Evolutionary conservation across 352 stramenopile genomes (phyloP).

Genomic region (Globisporangium echinulatum): DNA sequence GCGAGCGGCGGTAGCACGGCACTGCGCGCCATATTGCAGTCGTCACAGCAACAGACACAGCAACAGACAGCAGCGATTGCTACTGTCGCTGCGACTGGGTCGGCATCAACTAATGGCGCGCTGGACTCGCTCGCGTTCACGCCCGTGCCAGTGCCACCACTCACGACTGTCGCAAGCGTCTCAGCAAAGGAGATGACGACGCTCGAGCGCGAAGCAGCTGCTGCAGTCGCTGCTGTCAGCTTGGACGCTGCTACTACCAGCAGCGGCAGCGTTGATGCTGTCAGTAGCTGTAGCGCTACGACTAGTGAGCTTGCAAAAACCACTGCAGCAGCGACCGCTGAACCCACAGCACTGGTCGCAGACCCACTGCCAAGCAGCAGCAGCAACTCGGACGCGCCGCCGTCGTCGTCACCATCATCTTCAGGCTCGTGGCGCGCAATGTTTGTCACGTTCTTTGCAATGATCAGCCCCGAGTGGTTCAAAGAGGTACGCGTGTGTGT

Average conservation of each 20-base stretch:
- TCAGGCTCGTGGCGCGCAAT: conserved; percentile 44
- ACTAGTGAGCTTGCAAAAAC: no score
- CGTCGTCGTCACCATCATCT: conserved; percentile 4
- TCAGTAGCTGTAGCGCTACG: neutral
- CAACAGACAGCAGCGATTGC: neutral
- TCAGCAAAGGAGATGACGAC: conserved; percentile 3
- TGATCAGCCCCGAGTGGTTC: conserved; percentile 48
- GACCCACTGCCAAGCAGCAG: no score
- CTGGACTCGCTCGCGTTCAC: neutral
- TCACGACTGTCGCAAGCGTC: conserved; percentile 6
- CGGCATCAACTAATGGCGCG: neutral
- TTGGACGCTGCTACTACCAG: neutral
- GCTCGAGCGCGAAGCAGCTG: neutral
- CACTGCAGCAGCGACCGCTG: no score
- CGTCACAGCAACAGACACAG: neutral
- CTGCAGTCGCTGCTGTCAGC: neutral
- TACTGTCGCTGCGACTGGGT: neutral
- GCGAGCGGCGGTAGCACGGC: neutral
- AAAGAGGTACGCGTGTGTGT: conserved; percentile 26
- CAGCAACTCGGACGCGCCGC: conserved; percentile 1
- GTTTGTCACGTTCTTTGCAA: conserved; percentile 49
- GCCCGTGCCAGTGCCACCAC: neutral
- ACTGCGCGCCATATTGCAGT: neutral
- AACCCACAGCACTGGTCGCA: no score
- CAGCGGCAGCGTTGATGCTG: neutral